These are phyloP conservation scores for Lolium perenne DNA, from an alignment of 176 grass and related monocot species.

Conservation along the genomic window DNA sequence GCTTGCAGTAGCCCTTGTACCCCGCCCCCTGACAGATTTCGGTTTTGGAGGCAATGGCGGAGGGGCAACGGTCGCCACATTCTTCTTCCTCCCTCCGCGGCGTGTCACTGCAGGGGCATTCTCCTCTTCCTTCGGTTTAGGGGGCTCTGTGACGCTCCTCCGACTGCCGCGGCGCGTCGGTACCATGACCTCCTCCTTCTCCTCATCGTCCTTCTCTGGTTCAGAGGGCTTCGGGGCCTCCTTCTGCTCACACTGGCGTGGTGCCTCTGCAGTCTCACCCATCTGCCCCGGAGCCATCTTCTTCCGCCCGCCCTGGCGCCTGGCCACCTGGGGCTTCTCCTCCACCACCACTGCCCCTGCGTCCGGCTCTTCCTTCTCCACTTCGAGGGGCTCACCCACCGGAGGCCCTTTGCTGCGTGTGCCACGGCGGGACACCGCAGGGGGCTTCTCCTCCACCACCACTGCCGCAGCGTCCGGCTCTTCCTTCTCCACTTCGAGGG, in stretches of 20 bases:
- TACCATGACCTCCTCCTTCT: constrained; percentile 2
- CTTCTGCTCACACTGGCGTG: neutral
- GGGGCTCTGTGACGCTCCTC: neutral
- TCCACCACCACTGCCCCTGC: constrained; percentile 10
- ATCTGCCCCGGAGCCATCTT: neutral
- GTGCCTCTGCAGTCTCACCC: neutral
- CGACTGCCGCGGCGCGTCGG: constrained; percentile 5
- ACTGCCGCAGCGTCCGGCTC: constrained; percentile 19
- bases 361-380: constrained; percentile 7
- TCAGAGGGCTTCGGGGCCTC: constrained; percentile 2
- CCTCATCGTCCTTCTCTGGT: neutral
- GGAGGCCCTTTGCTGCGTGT: constrained; percentile 6
- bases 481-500: neutral
- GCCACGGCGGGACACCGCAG: neutral
- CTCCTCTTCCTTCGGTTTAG: neutral
- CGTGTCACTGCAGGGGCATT: constrained; percentile 5
- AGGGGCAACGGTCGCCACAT: neutral
- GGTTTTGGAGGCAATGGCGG: constrained; percentile 16
- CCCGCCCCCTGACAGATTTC: constrained; percentile 19
- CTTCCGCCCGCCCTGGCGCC: constrained; percentile 6
- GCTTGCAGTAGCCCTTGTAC: constrained; percentile 20
- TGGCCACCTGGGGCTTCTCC: neutral
- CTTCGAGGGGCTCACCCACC: neutral
- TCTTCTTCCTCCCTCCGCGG: constrained; percentile 37
- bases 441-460: constrained; percentile 22